Evolutionary conservation across 2,329 filamentous ascomycete genomes (phyloP), one percentile per base, ranked within the genome.

Genomic region (Chaetomiaceae sp.): DNA sequence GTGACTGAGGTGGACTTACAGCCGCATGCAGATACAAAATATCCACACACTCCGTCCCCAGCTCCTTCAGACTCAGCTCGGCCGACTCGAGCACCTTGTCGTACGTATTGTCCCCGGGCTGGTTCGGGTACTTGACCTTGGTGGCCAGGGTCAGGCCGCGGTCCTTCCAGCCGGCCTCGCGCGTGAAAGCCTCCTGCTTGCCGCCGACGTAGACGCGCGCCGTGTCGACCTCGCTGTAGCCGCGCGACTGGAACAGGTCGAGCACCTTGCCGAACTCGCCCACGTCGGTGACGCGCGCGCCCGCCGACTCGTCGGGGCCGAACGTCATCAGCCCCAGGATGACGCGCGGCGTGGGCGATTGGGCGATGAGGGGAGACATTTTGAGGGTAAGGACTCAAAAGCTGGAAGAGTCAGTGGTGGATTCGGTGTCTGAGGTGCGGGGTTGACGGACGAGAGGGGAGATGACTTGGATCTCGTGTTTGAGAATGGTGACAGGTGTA

Each of bases 301-400:
- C 85, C 22, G 62, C 53, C 6, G 60, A 52, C 57, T 76, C 72
- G 59, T 83, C 80, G 6, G 85, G 78, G 29, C 82, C 84, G 68
- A 86, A 87, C 59, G 83, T 87, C 86, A 89, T 88, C 51, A 87
- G 73, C 29, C 86, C 85, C 43, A 89, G 79, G 72, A 89, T 84
- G 60, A 85, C 72, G 43, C 63, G 58, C 17, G 51, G 47, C n/a
- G 42, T 62, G 36, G 58, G 51, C 9, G 45, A 31, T n/a, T 53
- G 56, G 23, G 51, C 59, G 47, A 62, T 54, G 34, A 62, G 61
- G 34, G 62, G 59, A 37, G 59, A 61, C 43, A 51, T 57, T 42
- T 25, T 23, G 45, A 27, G 17, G 39, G 15, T 27, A 39, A 31
- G 14, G 27, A 9, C 4, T n/a, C 22, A 19, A 27, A 22, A 14